Conservation (phyloP, 2,329 filamentous ascomycete species). For the Fusarium burgessii region DNA sequence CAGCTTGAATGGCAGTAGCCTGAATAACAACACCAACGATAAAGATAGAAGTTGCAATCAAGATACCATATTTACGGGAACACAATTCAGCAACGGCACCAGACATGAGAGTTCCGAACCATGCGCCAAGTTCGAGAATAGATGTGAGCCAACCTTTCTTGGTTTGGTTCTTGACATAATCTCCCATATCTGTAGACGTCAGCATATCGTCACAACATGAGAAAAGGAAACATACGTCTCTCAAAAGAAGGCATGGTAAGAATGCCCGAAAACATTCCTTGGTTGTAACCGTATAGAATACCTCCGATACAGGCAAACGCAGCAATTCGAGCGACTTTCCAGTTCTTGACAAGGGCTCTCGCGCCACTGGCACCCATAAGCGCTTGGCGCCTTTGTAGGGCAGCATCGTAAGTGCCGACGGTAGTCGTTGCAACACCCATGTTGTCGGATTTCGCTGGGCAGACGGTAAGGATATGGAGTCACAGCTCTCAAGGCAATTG, state of each 20-base stretch:
- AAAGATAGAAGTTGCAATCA: conserved; percentile 75
- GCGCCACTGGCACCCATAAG: conserved; percentile 67
- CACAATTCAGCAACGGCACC: conserved; percentile 78
- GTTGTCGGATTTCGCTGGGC: background rate
- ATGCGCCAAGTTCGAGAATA: conserved; percentile 81
- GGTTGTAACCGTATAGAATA: conserved; percentile 77
- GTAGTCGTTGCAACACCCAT: conserved; percentile 28
- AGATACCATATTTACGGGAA: conserved; percentile 76
- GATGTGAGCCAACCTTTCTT: conserved; percentile 72
- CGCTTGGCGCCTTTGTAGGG: conserved; percentile 63
- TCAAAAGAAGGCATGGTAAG: conserved; percentile 67
- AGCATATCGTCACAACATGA: background rate
- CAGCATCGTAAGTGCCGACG: conserved; percentile 60
- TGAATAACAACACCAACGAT: conserved; percentile 78
- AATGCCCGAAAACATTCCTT: conserved; percentile 73
- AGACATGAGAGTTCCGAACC: conserved; percentile 78
- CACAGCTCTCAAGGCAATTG: background rate
- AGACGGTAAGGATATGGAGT: background rate
- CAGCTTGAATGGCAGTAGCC: conserved; percentile 67
- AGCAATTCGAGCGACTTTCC: conserved; percentile 70
- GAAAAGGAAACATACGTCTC: conserved; percentile 54
- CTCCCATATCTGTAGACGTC: conserved; percentile 63
- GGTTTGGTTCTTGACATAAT: conserved; percentile 63
- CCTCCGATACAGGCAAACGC: conserved; percentile 73
- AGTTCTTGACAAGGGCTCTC: conserved; percentile 67